A percentile compares a stretch with the other conserved stretches of the same genome.
phyloP scores from a whole-genome alignment of 352 stramenopile genomes.

The Pythium utonaiense region DNA sequence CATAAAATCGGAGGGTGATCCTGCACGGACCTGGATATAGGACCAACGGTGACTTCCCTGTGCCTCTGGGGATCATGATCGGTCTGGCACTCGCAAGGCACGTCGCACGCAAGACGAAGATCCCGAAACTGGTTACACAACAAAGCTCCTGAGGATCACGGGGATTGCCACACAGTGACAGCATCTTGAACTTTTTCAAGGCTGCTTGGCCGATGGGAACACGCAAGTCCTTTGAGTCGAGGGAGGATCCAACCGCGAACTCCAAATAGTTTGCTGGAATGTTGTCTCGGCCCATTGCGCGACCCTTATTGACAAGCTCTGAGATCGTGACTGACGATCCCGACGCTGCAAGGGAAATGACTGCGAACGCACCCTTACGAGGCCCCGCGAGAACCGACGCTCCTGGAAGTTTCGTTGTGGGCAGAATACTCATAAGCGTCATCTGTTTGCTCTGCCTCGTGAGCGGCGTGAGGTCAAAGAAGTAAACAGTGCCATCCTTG shows the following conservation, averaged over 20 bases:
- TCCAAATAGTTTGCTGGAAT: slow-evolving; percentile 53
- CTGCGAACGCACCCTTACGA: slow-evolving; percentile 43
- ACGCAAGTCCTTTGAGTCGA: slow-evolving; percentile 50
- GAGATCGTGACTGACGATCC: slow-evolving; percentile 42
- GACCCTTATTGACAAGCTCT: slow-evolving; percentile 55
- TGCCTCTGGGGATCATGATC: slow-evolving; percentile 35
- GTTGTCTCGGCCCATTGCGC: slow-evolving; percentile 47
- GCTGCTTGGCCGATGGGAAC: slow-evolving; percentile 6
- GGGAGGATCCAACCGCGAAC: slow-evolving; percentile 35
- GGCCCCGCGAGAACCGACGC: slow-evolving; percentile 36
- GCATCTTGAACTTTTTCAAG: slow-evolving; percentile 57
- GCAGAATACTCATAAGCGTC: slow-evolving; percentile 35
- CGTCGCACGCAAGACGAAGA: slow-evolving; percentile 39
- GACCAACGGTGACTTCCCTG: slow-evolving; percentile 42
- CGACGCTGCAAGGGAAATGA: slow-evolving; percentile 42
- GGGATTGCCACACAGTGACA: slow-evolving; percentile 35
- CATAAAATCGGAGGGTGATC: slow-evolving; percentile 41
- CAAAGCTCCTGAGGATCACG: slow-evolving; percentile 39
- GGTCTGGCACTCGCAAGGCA: slow-evolving; percentile 33
- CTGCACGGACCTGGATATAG: slow-evolving; percentile 36
- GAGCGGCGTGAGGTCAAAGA: slow-evolving; percentile 58
- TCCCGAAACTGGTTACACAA: slow-evolving; percentile 52
- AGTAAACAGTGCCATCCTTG: slow-evolving; percentile 66
- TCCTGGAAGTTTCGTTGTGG: slow-evolving; percentile 47
- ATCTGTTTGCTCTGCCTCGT: slow-evolving; percentile 48